These are phyloP conservation scores for Xylaria acuta DNA, from an alignment of 495 filamentous ascomycete species.

Conservation along the genomic window DNA sequence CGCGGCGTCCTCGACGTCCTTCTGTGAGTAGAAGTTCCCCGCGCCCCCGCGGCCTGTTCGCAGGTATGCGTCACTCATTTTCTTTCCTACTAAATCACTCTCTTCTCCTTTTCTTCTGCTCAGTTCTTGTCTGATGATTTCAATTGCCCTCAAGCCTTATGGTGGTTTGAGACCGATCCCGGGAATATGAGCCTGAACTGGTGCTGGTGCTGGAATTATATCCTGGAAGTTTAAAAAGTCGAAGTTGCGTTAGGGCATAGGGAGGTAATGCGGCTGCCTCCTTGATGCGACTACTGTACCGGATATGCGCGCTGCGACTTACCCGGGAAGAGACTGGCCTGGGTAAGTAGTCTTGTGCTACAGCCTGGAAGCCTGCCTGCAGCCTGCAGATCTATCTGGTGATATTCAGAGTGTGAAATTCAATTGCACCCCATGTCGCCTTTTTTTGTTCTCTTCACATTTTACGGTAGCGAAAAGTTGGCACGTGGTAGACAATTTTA, in stretches of 20 bases:
- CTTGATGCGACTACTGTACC: neutral
- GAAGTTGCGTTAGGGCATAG: neutral
- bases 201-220: too few relatives aligned
- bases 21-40: conserved; percentile 65
- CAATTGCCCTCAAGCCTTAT: too few relatives aligned
- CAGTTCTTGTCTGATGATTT: too few relatives aligned
- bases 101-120: too few relatives aligned
- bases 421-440: neutral
- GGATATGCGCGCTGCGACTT: conserved; percentile 8
- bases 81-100: neutral
- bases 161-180: too few relatives aligned
- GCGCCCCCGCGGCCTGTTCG: conserved; percentile 63
- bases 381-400: neutral
- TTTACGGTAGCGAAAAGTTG: neutral
- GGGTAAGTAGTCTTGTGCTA: too few relatives aligned
- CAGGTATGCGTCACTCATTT: conserved; percentile 38
- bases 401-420: neutral
- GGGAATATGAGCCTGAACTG: too few relatives aligned
- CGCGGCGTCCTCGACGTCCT: conserved; percentile 56
- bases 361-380: too few relatives aligned
- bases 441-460: neutral
- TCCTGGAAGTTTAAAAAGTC: neutral
- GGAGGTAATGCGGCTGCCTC: neutral
- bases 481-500: neutral
- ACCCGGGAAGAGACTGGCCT: conserved; percentile 12